Evolutionary conservation across 257 asterid genomes (phyloP), one percentile per base, ranked within the genome.

Genomic region (Thymus quinquecostatus): DNA sequence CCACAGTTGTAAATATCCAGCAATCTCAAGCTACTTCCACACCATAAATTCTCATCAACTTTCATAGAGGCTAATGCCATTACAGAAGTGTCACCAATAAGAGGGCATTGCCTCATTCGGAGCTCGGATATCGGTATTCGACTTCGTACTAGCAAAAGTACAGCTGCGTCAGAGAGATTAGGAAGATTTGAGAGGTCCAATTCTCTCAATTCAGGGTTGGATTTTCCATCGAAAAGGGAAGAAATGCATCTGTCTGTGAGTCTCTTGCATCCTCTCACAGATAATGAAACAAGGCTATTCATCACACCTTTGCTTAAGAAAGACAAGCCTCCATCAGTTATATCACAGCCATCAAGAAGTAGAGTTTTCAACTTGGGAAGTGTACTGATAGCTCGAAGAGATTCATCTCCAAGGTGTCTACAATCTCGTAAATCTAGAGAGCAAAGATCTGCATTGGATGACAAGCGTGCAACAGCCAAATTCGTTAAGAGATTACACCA

Each of bases 401-500:
- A 85, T 43, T 88, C 89, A 78, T 94, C 99, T 63, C 97, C 88
- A 4, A 94, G 81, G 73, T 83, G 86, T 80, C 95, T 78, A 67
- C 97, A 89, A 75, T 89, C 96, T 82, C 98, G 86, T 80, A 94
- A 66, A 80, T 94, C 99, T 34, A 94, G 89, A 61, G 77, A 66
- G 34, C 64, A 68, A 45, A 94, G 88, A 75, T 86, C 82, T 66
- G 66, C 66, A 75, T 94, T 94, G 79, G 88, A 83, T 40, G 90
- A 89, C 84, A 94, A 57, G 55, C 83, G 86, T n/a, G 87, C 61
- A 69, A 89, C 83, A 6, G 89, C 95, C 75, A 80, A 84, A 78
- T 92, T 94, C 1, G 98, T 94, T 67, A 94, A 73, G 55, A 91
- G 91, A 78, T 85, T 83, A 76, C 99, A 94, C 97, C 98, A 94